These are phyloP conservation scores for Lentinula sp. DNA, from an alignment of 768 basidiomycete genomes.

Conservation along the genomic window DNA sequence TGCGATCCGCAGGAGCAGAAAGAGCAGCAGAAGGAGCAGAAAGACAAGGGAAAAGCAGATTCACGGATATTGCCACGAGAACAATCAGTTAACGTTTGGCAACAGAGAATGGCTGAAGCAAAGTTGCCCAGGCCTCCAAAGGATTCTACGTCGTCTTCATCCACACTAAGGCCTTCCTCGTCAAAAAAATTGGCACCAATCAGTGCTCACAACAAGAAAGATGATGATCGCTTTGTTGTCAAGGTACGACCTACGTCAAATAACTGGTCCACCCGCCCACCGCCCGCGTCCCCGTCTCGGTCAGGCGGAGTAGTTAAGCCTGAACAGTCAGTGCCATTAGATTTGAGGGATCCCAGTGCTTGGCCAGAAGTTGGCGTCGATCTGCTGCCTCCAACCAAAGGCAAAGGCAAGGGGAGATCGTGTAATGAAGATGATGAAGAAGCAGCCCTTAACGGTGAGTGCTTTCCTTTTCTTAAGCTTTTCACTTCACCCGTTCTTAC, in stretches of 20 bases:
- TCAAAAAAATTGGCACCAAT: neutral
- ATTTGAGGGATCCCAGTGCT: neutral
- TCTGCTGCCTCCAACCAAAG: neutral
- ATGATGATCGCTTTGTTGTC: neutral
- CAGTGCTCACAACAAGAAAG: neutral
- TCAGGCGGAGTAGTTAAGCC: neutral
- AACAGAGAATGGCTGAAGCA: neutral
- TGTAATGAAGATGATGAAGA: neutral
- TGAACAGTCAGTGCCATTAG: neutral
- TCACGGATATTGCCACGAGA: neutral
- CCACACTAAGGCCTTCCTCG: neutral
- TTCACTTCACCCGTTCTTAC: neutral
- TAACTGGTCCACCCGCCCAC: neutral
- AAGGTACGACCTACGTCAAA: neutral
- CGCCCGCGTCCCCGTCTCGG: neutral
- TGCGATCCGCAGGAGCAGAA: neutral
- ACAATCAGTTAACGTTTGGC: slow-evolving; percentile 2
- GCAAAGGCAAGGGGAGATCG: neutral
- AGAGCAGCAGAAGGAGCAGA: neutral
- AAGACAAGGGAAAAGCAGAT: neutral
- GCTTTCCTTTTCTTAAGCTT: too few relatives aligned
- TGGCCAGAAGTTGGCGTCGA: slow-evolving; percentile 3
- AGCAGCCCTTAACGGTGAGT: neutral
- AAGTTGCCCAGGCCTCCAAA: neutral
- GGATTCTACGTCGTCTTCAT: neutral